A percentile compares a stretch with the other conserved stretches of the same genome.
Evolutionary conservation across 2,329 filamentous ascomycete species (phyloP).

Genomic region (Blastomyces gilchristii): DNA sequence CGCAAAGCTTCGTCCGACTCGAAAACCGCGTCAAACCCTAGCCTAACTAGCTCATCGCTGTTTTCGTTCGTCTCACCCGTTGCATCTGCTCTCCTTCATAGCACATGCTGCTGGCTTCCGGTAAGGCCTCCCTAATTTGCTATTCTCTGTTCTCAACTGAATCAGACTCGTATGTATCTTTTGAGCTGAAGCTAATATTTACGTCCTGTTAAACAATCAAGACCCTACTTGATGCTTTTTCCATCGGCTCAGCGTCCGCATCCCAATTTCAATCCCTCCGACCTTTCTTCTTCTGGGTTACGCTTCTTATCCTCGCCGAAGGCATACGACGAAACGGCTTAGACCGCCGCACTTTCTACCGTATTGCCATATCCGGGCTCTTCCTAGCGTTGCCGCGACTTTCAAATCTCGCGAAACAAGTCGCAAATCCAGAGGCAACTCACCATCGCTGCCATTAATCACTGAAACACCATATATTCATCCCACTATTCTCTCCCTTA

Average conservation of each 20-base stretch:
- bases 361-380: constrained; percentile 12
- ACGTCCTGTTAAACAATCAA: not conserved
- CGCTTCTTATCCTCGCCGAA: constrained; percentile 12
- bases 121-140: constrained; percentile 4
- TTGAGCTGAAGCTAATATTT: not conserved
- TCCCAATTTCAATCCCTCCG: constrained; percentile 10
- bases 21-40: not conserved
- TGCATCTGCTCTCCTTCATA: constrained; percentile 13
- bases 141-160: not conserved
- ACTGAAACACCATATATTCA: not conserved
- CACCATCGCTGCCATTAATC: constrained; percentile 12
- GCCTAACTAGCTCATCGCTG: not conserved
- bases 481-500: not conserved
- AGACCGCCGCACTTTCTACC: constrained; percentile 10
- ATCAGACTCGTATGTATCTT: not conserved
- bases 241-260: constrained; percentile 14
- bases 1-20: not conserved
- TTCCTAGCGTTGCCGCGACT: constrained; percentile 13
- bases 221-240: constrained; percentile 14
- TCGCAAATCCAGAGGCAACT: not conserved
- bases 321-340: constrained; percentile 11
- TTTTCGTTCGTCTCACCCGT: not conserved
- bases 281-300: constrained; percentile 14
- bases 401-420: not conserved
- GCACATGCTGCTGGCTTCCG: constrained; percentile 16